Conservation (phyloP, 2,329 filamentous ascomycete genomes). For the Dactylellina leptospora region DNA sequence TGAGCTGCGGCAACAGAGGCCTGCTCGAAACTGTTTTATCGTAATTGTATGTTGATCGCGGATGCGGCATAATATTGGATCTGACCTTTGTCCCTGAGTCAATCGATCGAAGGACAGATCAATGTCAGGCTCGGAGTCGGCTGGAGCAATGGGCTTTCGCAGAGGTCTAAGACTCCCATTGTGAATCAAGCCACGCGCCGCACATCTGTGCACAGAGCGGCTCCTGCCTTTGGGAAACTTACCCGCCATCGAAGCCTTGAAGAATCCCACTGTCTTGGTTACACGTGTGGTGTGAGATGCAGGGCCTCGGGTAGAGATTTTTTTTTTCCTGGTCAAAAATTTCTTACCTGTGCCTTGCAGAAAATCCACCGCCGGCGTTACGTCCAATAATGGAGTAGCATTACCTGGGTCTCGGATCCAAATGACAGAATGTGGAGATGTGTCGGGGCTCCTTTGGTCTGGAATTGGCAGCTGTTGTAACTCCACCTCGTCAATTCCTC, state of each 20-base stretch:
- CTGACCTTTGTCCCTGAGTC: too few relatives aligned
- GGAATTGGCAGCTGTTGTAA: slow-evolving; percentile 7
- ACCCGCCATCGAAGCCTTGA: not conserved
- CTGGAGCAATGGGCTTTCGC: not conserved
- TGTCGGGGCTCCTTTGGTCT: slow-evolving; percentile 3
- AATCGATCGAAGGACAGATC: too few relatives aligned
- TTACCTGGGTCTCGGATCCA: slow-evolving; percentile 4
- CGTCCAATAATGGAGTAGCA: not conserved
- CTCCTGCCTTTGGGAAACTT: not conserved
- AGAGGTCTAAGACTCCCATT: not conserved
- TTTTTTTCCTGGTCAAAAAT: slow-evolving; percentile 8
- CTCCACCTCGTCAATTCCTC: not conserved
- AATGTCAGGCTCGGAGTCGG: too few relatives aligned
- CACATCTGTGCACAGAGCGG: not conserved
- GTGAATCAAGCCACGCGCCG: slow-evolving; percentile 11
- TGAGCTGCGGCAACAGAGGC: too few relatives aligned
- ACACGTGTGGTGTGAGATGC: not conserved
- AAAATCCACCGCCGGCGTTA: not conserved
- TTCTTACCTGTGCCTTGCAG: slow-evolving; percentile 18
- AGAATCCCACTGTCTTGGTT: not conserved
- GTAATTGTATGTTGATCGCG: too few relatives aligned
- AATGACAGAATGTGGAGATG: slow-evolving; percentile 7
- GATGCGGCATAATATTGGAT: too few relatives aligned
- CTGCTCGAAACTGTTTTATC: too few relatives aligned
- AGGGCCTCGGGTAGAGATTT: not conserved